Evolutionary conservation across 768 basidiomycete species (phyloP).

Genomic region (Psilocybe azurescens): DNA sequence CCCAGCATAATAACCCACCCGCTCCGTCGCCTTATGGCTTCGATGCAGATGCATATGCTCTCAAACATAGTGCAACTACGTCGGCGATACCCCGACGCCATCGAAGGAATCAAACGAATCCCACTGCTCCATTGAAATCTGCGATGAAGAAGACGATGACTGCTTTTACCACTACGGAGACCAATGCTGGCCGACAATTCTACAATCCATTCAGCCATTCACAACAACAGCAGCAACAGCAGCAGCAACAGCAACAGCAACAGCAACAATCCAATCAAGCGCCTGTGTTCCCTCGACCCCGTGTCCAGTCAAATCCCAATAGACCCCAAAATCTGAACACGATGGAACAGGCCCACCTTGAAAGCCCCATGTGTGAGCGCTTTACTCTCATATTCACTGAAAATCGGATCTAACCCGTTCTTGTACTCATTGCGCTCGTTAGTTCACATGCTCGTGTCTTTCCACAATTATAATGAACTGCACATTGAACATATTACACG

Average conservation of each 20-base stretch:
- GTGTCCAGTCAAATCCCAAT: slow-evolving; percentile 31
- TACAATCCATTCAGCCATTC: slow-evolving; percentile 40
- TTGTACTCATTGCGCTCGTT: slow-evolving; percentile 11
- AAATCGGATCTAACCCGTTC: slow-evolving; percentile 2
- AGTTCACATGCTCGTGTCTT: slow-evolving; percentile 80
- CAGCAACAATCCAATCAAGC: slow-evolving; percentile 9
- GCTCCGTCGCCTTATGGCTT: slow-evolving; percentile 30
- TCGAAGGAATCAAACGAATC: slow-evolving; percentile 34
- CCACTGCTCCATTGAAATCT: slow-evolving; percentile 50
- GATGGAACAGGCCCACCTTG: slow-evolving; percentile 20
- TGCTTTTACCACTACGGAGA: slow-evolving; percentile 27
- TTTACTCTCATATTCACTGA: not conserved
- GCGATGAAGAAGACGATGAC: slow-evolving; percentile 57
- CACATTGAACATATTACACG: slow-evolving; percentile 56
- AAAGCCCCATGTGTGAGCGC: slow-evolving; percentile 17
- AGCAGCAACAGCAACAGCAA: slow-evolving; percentile 13
- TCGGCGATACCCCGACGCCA: slow-evolving; percentile 34
- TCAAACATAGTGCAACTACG: slow-evolving; percentile 15
- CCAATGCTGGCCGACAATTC: slow-evolving; percentile 41
- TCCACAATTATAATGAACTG: slow-evolving; percentile 69
- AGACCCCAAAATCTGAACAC: slow-evolving; percentile 21
- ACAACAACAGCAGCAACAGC: slow-evolving; percentile 13
- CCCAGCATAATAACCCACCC: slow-evolving; percentile 25
- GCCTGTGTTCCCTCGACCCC: slow-evolving; percentile 30
- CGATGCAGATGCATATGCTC: slow-evolving; percentile 35